phyloP scores from a whole-genome alignment of 2,329 filamentous ascomycete genomes.

The Diaporthe citriasiana region DNA sequence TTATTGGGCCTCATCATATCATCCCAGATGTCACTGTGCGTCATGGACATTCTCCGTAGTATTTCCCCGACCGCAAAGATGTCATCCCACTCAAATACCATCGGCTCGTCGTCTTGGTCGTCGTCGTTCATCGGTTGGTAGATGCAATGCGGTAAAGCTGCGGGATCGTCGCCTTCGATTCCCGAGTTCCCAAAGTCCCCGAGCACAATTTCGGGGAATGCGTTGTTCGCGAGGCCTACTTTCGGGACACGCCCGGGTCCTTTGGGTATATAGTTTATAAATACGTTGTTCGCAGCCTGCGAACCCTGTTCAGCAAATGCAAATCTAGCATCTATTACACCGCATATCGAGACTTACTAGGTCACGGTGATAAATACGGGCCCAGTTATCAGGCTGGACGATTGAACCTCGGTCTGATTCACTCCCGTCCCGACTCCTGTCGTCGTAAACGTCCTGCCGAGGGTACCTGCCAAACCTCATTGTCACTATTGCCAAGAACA shows the following conservation, averaged over 20 bases:
- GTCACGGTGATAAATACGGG: constrained; percentile 11
- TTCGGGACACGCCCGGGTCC: background rate
- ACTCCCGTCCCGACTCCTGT: background rate
- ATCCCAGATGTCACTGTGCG: background rate
- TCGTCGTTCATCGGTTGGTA: background rate
- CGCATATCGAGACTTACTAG: background rate
- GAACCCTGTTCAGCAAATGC: background rate
- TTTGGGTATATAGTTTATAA: constrained; percentile 6
- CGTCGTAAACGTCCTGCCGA: too few relatives aligned
- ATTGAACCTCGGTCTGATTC: background rate
- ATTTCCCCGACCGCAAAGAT: background rate
- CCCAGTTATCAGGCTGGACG: background rate
- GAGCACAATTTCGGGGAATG: constrained; percentile 13
- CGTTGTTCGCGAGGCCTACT: background rate
- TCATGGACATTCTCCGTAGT: background rate
- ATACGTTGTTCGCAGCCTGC: constrained; percentile 4
- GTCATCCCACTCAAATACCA: background rate
- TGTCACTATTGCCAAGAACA: constrained; percentile 8
- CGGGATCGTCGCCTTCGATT: background rate
- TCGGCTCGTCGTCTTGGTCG: background rate
- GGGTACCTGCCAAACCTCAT: background rate
- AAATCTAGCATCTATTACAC: too few relatives aligned
- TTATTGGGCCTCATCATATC: background rate
- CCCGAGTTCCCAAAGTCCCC: constrained; percentile 4
- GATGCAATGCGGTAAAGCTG: background rate